Conservation (phyloP, 169 alveolate genomes). For the Theileria luwenshuni region DNA sequence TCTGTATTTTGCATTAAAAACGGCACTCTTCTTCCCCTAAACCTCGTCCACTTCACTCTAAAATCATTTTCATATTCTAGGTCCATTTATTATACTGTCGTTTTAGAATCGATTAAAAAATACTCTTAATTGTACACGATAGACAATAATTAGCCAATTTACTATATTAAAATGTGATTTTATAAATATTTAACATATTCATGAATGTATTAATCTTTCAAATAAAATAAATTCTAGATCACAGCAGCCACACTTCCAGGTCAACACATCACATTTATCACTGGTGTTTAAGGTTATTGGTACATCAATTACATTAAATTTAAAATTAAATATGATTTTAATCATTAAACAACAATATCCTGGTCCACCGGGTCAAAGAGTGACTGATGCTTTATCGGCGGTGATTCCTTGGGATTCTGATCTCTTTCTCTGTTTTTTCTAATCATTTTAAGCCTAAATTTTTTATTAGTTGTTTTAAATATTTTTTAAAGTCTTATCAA, state of each 20-base stretch:
- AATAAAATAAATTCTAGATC: too few species aligned
- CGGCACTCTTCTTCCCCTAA: conserved; percentile 27
- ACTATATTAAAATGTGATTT: too few species aligned
- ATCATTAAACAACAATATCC: conserved; percentile 13
- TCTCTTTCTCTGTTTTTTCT: conserved; percentile 12
- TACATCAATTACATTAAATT: too few species aligned
- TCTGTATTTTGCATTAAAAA: conserved; percentile 34
- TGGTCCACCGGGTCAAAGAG: conserved; percentile 11
- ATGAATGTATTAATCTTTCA: neutral
- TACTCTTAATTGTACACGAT: too few species aligned
- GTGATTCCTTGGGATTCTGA: neutral
- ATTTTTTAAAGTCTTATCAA: neutral
- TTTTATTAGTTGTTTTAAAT: neutral
- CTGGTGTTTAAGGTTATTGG: neutral
- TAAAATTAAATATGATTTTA: neutral
- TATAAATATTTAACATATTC: neutral
- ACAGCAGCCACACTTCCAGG: neutral
- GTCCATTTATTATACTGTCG: too few species aligned
- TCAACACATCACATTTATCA: too few species aligned
- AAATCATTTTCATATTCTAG: neutral
- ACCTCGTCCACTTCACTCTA: conserved; percentile 50
- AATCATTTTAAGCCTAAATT: conserved; percentile 11
- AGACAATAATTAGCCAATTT: too few species aligned
- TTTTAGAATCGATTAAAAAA: too few species aligned
- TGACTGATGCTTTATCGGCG: neutral